Percentiles rank a stretch among this genome's conserved stretches.
These are phyloP conservation scores for Colletotrichum kahawae DNA, from an alignment of 2,329 filamentous ascomycete species.

Conservation along the genomic window DNA sequence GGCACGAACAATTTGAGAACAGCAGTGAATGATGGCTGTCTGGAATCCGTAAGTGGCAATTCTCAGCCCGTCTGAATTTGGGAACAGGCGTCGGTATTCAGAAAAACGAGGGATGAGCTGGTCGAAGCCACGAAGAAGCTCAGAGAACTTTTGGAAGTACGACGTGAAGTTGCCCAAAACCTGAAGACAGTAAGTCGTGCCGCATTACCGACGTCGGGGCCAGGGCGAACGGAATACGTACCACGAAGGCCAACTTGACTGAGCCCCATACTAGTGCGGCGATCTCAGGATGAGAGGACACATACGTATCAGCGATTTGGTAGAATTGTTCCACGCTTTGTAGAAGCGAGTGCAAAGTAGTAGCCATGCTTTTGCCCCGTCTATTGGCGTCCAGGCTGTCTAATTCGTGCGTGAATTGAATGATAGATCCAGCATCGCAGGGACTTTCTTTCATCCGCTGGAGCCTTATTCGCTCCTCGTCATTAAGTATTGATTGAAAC, in stretches of 20 bases:
- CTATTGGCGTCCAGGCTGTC: not conserved
- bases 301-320: conserved; percentile 38
- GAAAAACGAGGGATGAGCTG: conserved; percentile 38
- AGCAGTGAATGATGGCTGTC: not conserved
- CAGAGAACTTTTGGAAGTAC: conserved; percentile 44
- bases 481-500: not conserved
- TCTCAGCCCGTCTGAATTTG: not conserved
- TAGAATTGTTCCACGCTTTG: not conserved
- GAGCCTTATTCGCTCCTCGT: not conserved
- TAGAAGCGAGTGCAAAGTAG: not conserved
- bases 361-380: not conserved
- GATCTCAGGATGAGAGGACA: conserved; percentile 39
- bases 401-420: not conserved
- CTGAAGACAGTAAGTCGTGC: no score
- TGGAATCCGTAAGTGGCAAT: not conserved
- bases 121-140: conserved; percentile 40
- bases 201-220: no score
- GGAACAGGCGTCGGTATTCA: conserved; percentile 31
- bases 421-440: not conserved
- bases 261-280: conserved; percentile 49
- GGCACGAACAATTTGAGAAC: not conserved
- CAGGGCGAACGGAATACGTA: no score
- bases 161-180: conserved; percentile 37
- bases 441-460: not conserved
- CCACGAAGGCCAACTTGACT: conserved; percentile 43